These are phyloP conservation scores for Apophysomyces elegans DNA, from an alignment of 371 early-diverging fungal genomes.

Conservation along the genomic window DNA sequence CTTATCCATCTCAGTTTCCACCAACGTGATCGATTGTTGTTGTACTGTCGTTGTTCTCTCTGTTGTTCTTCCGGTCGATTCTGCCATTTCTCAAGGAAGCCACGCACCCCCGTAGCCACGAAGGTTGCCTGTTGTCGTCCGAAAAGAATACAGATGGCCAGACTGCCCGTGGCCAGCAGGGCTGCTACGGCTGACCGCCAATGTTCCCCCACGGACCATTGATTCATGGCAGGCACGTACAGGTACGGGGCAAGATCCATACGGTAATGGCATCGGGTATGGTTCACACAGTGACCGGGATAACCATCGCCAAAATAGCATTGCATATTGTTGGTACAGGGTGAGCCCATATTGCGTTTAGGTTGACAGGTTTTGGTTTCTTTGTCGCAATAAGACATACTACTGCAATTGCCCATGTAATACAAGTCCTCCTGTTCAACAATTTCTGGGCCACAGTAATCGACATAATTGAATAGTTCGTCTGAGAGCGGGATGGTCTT, in stretches of 20 bases:
- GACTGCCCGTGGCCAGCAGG: conserved; percentile 38
- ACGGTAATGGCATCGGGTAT: conserved; percentile 33
- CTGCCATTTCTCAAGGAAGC: conserved; percentile 40
- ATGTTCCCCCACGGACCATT: conserved; percentile 49
- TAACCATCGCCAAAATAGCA: conserved; percentile 44
- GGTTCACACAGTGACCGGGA: conserved; percentile 49
- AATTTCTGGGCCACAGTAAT: conserved; percentile 46
- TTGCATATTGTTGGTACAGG: conserved; percentile 46
- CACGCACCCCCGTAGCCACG: conserved; percentile 26
- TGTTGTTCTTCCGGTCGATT: conserved; percentile 24
- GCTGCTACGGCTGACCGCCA: conserved; percentile 43
- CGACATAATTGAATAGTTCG: conserved; percentile 46
- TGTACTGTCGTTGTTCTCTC: neutral
- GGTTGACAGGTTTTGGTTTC: conserved; percentile 51
- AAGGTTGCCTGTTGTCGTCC: conserved; percentile 39
- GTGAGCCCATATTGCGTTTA: conserved; percentile 38
- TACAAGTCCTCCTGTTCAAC: conserved; percentile 43
- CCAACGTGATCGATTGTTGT: conserved; percentile 21
- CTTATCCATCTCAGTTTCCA: conserved; percentile 46
- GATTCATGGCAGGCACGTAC: conserved; percentile 35
- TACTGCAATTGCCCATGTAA: conserved; percentile 51
- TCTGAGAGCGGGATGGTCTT: conserved; percentile 43
- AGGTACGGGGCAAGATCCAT: conserved; percentile 41
- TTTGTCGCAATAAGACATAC: conserved; percentile 46
- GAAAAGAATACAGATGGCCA: conserved; percentile 31